Evolutionary conservation across 208 protist species (phyloP), one percentile per base, ranked within the genome.

Genomic region (Trypanosomatidae sp.): DNA sequence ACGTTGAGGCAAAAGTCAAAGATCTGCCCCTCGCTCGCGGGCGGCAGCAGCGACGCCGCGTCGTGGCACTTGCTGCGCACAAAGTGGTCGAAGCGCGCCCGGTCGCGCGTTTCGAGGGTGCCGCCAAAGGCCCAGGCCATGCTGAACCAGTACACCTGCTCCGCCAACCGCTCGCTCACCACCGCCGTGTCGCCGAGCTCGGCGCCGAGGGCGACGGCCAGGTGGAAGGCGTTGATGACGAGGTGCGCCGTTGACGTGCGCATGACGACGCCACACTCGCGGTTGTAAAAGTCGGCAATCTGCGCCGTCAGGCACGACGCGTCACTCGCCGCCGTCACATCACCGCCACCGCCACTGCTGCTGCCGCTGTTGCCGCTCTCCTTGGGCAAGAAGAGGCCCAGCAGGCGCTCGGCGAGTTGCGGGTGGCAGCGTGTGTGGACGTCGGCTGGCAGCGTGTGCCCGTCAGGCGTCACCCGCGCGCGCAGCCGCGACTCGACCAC

Each of bases 1-100:
- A 68, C 79, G 69, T 98, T 92, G 40, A 98, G 86, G 30, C 72
- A 84, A 48, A 95, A 97, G 67, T 98, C 93, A 61, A 94, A 98
- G 44, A 96, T 75, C 16, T 68, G 58, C 20, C 94, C 89, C 41
- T 87, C 73, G 0, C 66, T 56, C 2, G 53, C 22, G 4, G 88
- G 61, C n/a, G 87, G 84, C 27, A 91, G 57, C 18, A 41, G 64
- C 23, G 61, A 46, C 11, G n/a, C 11, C n/a, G n/a, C n/a, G 48
- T 72, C 63, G 16, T 46, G 6, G 56, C 68, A 72, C 54, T 79
- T 84, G 50, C 72, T 82, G 45, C 82, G 70, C 41, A 98, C 75
- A 53, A 83, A 96, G 22, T 74, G 51, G 61, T 96, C 82, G 48
- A 98, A 95, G 65, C 90, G 88, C 16, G 54, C 50, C 35, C 94